phyloP scores from a whole-genome alignment of 495 filamentous ascomycete species.

The Hypoxylon intermedium region DNA sequence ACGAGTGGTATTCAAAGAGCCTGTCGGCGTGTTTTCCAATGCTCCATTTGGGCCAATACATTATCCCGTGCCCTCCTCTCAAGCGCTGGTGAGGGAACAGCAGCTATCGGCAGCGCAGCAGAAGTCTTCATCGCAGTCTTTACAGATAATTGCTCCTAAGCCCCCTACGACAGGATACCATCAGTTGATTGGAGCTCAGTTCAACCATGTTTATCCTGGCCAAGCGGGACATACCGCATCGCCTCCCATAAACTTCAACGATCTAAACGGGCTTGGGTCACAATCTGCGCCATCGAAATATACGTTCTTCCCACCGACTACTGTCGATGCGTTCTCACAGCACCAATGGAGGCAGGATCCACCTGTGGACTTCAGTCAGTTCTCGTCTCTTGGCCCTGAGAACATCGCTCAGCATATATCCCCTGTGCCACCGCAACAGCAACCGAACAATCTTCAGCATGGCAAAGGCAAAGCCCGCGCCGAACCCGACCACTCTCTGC shows the following conservation, averaged over 20 bases:
- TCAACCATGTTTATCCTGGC: slow-evolving; percentile 38
- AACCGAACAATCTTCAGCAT: slow-evolving; percentile 10
- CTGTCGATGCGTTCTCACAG: slow-evolving; percentile 42
- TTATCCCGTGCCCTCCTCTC: slow-evolving; percentile 40
- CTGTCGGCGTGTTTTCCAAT: slow-evolving; percentile 66
- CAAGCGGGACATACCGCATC: slow-evolving; percentile 33
- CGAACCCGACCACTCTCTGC: slow-evolving; percentile 14
- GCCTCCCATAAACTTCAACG: slow-evolving; percentile 31
- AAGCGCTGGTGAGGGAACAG: slow-evolving; percentile 41
- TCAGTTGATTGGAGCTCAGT: slow-evolving; percentile 36
- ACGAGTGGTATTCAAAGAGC: slow-evolving; percentile 90
- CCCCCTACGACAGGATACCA: slow-evolving; percentile 44
- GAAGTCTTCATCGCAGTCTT: slow-evolving; percentile 41
- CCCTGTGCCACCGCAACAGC: slow-evolving; percentile 6
- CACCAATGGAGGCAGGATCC: slow-evolving; percentile 39
- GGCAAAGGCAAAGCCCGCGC: slow-evolving; percentile 31
- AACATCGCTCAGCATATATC: slow-evolving; percentile 11
- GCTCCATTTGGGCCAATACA: slow-evolving; percentile 46
- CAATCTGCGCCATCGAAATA: slow-evolving; percentile 47
- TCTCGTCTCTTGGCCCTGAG: slow-evolving; percentile 20
- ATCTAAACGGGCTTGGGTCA: slow-evolving; percentile 36
- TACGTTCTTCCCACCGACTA: slow-evolving; percentile 43
- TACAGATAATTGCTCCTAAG: slow-evolving; percentile 54
- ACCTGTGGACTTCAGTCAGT: slow-evolving; percentile 17
- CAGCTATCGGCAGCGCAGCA: slow-evolving; percentile 48